Base-by-base conservation (phyloP, 495 filamentous ascomycete genomes). In the Chaetomium fimeti region DNA sequence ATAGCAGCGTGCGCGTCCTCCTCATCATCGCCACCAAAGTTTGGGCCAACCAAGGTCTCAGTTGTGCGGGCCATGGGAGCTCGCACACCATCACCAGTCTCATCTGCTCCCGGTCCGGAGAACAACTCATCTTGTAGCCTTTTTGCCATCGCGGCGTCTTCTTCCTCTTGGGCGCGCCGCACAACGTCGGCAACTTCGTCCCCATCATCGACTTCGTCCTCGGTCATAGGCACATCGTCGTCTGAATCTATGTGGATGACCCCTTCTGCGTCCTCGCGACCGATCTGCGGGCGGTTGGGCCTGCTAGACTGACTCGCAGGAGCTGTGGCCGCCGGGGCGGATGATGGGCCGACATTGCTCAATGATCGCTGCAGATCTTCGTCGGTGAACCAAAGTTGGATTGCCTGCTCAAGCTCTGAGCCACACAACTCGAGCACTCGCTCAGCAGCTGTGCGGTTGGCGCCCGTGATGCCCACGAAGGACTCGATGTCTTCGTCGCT, bases 61-160 rank as follows among this genome's bases (percentile, higher is more conserved):
- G 90, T 94, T 18, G 88, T 95, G 63, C 92, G 86, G 45, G 88
- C 91, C 77, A 98, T 93, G 29, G 94, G 94, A 45, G 95, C 94
- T 69, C 94, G 83, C 43, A 98, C 88, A 16, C 80, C 88, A 36
- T 36, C 32, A 9, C 32, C 12, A 65, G 91, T 87, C 20, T 81
- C 83, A 24, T 63, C 66, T 20, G 61, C 61, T 57, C 45, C 70
- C 64, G 67, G 79, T 78, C 66, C 83, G 77, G 82, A 77, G 71
- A 97, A 98, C 71, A 96, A 80, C 76, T 98, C 92, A 70, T 98
- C 91, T 70, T 98, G 95, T 51, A 98, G 72, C 48, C 91, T 85
- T 68, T 91, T 85, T 8, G 94, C 94, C 85, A 98, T 91, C 13
- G 91, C 94, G 49, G 92, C 94, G 77, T 98, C 94, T 69, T 95